Percentiles rank a stretch among this genome's conserved stretches.
Conservation (phyloP, 2,329 filamentous ascomycete species). For the Neurospora crassa region DNA sequence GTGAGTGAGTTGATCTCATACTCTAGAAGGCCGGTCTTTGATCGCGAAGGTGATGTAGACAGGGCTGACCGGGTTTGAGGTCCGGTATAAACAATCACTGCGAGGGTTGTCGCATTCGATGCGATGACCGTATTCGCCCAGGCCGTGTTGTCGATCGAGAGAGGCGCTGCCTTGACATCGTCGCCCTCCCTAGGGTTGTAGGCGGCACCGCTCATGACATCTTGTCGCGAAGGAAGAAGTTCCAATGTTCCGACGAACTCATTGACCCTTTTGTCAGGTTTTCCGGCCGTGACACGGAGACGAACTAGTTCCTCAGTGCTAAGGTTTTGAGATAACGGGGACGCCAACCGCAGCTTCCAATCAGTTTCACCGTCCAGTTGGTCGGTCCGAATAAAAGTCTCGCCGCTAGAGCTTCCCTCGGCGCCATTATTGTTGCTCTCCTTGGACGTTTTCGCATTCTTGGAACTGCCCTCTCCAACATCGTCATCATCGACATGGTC, state of each 20-base stretch:
- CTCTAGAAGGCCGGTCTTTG: conserved; percentile 88
- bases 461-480: conserved; percentile 16
- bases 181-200: conserved; percentile 22
- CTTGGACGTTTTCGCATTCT: conserved; percentile 17
- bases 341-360: conserved; percentile 90
- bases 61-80: conserved; percentile 88
- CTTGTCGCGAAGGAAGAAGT: conserved; percentile 47
- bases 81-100: conserved; percentile 89
- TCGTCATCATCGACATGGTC: conserved; percentile 23
- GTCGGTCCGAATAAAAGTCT: conserved; percentile 95
- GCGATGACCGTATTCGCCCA: conserved; percentile 98
- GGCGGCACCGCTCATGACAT: conserved; percentile 27
- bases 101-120: conserved; percentile 79
- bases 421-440: conserved; percentile 17
- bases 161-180: conserved; percentile 50
- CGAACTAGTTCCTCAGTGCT: conserved; percentile 61
- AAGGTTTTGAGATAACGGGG: conserved; percentile 74
- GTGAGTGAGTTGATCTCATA: conserved; percentile 95
- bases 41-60: conserved; percentile 83
- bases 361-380: conserved; percentile 97
- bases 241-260: conserved; percentile 89
- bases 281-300: conserved; percentile 67
- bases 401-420: conserved; percentile 47
- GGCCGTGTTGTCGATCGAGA: conserved; percentile 94
- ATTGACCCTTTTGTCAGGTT: conserved; percentile 89